Percentiles rank a stretch among this genome's conserved stretches.
phyloP scores from a whole-genome alignment of 2,329 filamentous ascomycete species.

The Drechslerella dactyloides region DNA sequence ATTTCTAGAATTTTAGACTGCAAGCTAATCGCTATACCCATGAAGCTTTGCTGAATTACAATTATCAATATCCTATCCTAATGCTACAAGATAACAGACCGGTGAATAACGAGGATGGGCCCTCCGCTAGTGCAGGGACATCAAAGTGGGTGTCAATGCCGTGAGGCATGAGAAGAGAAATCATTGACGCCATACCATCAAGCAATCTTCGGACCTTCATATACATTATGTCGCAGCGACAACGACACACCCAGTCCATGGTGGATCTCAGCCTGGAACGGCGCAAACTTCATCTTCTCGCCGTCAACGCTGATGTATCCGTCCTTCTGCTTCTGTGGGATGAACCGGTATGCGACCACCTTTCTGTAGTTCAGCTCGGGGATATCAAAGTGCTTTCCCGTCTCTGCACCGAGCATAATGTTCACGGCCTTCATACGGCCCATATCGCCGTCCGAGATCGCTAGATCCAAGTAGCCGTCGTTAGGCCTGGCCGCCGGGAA shows the following conservation, averaged over 20 bases:
- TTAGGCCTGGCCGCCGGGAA: constrained; percentile 81
- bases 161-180: no score
- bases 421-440: constrained; percentile 70
- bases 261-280: constrained; percentile 91
- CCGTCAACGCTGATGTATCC: constrained; percentile 96
- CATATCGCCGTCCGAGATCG: constrained; percentile 79
- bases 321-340: constrained; percentile 71
- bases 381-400: constrained; percentile 78
- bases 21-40: constrained; percentile 39
- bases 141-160: no score
- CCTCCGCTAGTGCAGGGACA: no score
- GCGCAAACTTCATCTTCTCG: constrained; percentile 82
- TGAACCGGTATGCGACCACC: constrained; percentile 82
- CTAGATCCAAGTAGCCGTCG: constrained; percentile 84
- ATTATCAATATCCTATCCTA: constrained; percentile 4
- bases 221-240: constrained; percentile 73
- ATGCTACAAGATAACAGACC: neutral
- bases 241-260: constrained; percentile 81
- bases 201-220: constrained; percentile 62
- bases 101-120: constrained; percentile 8
- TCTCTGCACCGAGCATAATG: constrained; percentile 74
- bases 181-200: constrained; percentile 6
- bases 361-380: constrained; percentile 78
- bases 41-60: neutral
- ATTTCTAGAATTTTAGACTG: neutral